phyloP scores from a whole-genome alignment of 2,329 filamentous ascomycete species.

The Colletotrichum liriopes region DNA sequence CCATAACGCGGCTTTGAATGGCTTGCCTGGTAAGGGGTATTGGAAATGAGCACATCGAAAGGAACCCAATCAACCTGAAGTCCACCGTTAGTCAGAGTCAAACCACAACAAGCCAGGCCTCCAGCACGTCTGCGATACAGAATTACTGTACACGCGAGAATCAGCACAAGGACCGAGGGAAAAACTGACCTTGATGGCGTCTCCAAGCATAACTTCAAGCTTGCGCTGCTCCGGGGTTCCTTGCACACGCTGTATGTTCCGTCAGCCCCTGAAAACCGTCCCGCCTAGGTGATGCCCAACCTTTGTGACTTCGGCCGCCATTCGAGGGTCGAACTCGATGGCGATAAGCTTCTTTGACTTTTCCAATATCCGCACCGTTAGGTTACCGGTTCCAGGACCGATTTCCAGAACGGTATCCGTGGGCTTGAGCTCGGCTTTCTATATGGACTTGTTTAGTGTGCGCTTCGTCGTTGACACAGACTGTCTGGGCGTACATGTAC shows the following conservation, averaged over 20 bases:
- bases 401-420: constrained; percentile 93
- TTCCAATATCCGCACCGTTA: constrained; percentile 91
- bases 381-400: constrained; percentile 89
- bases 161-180: not conserved
- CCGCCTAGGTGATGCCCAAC: constrained; percentile 47
- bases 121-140: not conserved
- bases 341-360: constrained; percentile 86
- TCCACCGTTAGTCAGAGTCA: not conserved
- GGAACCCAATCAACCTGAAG: constrained; percentile 62
- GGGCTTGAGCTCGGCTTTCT: constrained; percentile 91
- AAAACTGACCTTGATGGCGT: constrained; percentile 66
- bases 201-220: constrained; percentile 89
- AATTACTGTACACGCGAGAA: not conserved
- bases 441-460: constrained; percentile 55
- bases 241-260: constrained; percentile 85
- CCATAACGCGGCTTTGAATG: not conserved
- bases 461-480: constrained; percentile 23
- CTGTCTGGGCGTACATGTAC: constrained; percentile 51
- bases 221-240: constrained; percentile 88
- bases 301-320: constrained; percentile 97
- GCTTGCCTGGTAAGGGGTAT: constrained; percentile 74
- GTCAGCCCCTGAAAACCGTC: constrained; percentile 65
- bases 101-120: not conserved
- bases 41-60: constrained; percentile 87
- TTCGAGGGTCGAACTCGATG: constrained; percentile 94